These are phyloP conservation scores for Volvariella surrecta DNA, from an alignment of 1,284 basidiomycete species.

Conservation along the genomic window DNA sequence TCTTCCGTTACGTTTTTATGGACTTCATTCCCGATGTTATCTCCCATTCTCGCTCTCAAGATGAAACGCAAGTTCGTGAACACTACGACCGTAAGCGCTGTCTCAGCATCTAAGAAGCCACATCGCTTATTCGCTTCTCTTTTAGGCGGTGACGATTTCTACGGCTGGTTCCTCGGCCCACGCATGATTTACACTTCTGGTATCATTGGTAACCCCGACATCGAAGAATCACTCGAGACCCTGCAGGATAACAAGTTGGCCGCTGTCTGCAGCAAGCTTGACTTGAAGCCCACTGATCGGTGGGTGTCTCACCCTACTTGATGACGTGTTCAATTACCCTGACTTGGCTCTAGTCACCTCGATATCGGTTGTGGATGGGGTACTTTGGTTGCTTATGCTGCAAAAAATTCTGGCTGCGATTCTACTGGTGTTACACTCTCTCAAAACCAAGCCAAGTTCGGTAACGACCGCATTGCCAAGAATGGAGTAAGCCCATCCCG, in stretches of 20 bases:
- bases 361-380: slow-evolving; percentile 99
- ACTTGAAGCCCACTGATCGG: slow-evolving; percentile 74
- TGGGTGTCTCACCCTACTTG: slow-evolving; percentile 10
- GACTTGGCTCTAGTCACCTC: slow-evolving; percentile 46
- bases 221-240: slow-evolving; percentile 85
- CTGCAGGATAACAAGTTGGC: slow-evolving; percentile 98
- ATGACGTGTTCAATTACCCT: neutral
- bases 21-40: slow-evolving; percentile 90
- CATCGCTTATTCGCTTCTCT: too few species aligned
- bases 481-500: slow-evolving; percentile 55
- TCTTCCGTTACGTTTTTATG: slow-evolving; percentile 93
- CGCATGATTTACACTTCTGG: slow-evolving; percentile 98
- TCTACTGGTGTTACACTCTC: slow-evolving; percentile 94
- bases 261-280: slow-evolving; percentile 91
- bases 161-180: slow-evolving; percentile 78
- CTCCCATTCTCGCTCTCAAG: slow-evolving; percentile 84
- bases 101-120: too few species aligned
- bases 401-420: slow-evolving; percentile 95
- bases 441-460: slow-evolving; percentile 88
- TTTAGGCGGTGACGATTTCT: slow-evolving; percentile 66
- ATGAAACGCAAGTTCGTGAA: slow-evolving; percentile 93
- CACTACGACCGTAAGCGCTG: slow-evolving; percentile 82
- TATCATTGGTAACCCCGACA: slow-evolving; percentile 70
- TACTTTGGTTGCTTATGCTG: slow-evolving; percentile 89
- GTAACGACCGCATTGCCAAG: slow-evolving; percentile 78